Conservation (phyloP, 1,284 basidiomycete genomes). For the Tylopilus orsonianus region DNA sequence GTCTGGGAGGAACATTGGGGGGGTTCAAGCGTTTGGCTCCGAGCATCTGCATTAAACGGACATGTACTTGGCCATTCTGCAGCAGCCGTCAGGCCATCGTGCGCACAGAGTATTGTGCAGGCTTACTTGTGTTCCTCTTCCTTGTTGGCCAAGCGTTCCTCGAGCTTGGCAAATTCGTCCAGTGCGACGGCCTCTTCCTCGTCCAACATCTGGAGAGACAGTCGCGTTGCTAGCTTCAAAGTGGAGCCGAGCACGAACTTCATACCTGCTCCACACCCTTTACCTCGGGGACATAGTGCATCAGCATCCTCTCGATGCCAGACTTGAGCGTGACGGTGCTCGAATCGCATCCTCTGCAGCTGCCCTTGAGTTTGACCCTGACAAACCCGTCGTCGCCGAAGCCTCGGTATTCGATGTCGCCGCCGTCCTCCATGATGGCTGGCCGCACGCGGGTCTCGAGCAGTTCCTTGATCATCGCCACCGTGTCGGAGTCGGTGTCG, state of each 20-base stretch:
- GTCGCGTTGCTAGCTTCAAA: constrained; percentile 14
- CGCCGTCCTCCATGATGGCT: constrained; percentile 95
- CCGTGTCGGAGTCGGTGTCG: constrained; percentile 95
- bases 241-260: constrained; percentile 5
- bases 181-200: constrained; percentile 88
- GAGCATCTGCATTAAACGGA: constrained; percentile 53
- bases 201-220: constrained; percentile 69
- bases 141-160: constrained; percentile 64
- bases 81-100: constrained; percentile 11
- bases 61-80: constrained; percentile 76
- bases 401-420: constrained; percentile 83
- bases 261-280: constrained; percentile 93
- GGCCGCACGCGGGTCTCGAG: constrained; percentile 94
- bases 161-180: constrained; percentile 91
- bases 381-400: constrained; percentile 71
- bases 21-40: too few relatives aligned
- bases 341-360: constrained; percentile 92
- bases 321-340: constrained; percentile 94
- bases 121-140: constrained; percentile 33
- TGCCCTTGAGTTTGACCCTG: constrained; percentile 92
- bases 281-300: constrained; percentile 99
- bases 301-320: constrained; percentile 97
- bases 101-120: constrained; percentile 19
- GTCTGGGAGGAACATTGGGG: too few relatives aligned
- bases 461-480: constrained; percentile 99